Conservation (phyloP, 2,329 filamentous ascomycete genomes). For the Aschersonia sp. region DNA sequence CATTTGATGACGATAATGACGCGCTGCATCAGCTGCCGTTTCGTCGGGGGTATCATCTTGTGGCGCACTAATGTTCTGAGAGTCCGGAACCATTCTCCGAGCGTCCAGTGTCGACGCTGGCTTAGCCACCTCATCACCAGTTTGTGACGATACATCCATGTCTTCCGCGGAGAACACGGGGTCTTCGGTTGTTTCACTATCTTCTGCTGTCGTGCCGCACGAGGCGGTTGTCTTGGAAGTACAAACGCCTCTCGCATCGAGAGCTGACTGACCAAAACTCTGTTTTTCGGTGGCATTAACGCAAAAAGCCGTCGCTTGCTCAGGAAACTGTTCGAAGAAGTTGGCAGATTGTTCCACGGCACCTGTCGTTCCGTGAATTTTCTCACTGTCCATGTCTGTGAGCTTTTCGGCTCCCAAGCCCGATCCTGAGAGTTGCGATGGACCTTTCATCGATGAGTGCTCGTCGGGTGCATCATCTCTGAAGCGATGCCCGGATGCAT, state of each 20-base stretch:
- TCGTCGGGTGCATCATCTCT: constrained; percentile 6
- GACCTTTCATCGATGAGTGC: neutral
- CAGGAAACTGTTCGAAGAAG: constrained; percentile 3
- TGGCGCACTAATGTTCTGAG: constrained; percentile 12
- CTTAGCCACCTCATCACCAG: constrained; percentile 4
- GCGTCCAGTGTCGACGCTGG: neutral
- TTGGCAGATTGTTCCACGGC: constrained; percentile 3
- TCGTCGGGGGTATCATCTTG: neutral
- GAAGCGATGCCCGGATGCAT: constrained; percentile 12
- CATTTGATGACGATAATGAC: neutral
- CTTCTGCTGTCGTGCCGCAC: neutral
- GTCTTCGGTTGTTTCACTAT: constrained; percentile 4
- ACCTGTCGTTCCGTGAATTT: constrained; percentile 1
- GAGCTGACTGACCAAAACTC: too few species aligned
- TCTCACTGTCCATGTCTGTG: constrained; percentile 2
- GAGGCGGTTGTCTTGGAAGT: neutral
- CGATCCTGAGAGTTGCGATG: too few species aligned
- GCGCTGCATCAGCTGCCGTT: neutral
- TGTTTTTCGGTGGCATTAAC: neutral
- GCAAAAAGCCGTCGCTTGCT: constrained; percentile 1
- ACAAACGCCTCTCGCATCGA: neutral
- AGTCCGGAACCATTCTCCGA: constrained; percentile 12
- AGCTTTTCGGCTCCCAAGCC: neutral
- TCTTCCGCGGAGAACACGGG: constrained; percentile 3
- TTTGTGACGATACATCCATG: constrained; percentile 1